Evolutionary conservation across 768 basidiomycete genomes (phyloP).

Genomic region (Lentinula aciculospora): DNA sequence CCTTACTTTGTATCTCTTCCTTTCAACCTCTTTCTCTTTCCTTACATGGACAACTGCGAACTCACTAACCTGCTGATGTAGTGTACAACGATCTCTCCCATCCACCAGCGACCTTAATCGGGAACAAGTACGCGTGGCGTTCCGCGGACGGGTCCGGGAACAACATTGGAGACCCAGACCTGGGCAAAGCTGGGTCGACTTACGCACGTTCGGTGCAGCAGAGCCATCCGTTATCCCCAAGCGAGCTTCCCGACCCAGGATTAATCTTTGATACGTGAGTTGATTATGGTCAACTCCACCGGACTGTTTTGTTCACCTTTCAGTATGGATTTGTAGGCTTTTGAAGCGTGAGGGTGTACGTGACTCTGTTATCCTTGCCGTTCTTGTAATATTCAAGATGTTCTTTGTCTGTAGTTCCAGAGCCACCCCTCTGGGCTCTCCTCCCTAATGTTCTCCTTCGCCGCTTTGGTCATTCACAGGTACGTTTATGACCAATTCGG

Average conservation of each 20-base stretch:
- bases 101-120: conserved; percentile 66
- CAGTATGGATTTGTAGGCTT: conserved; percentile 23
- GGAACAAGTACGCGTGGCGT: conserved; percentile 60
- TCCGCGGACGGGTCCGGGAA: conserved; percentile 75
- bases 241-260: conserved; percentile 74
- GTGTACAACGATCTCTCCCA: conserved; percentile 82
- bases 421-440: conserved; percentile 78
- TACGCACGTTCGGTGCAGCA: conserved; percentile 85
- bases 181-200: conserved; percentile 76
- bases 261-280: conserved; percentile 71
- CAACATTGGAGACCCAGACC: conserved; percentile 59
- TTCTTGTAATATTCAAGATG: too few species aligned
- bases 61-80: conserved; percentile 17
- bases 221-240: conserved; percentile 52
- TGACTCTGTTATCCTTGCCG: background rate
- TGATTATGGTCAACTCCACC: conserved; percentile 8
- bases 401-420: conserved; percentile 45
- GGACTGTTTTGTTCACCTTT: background rate
- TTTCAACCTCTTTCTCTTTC: background rate
- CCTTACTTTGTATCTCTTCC: background rate
- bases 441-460: conserved; percentile 76
- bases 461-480: conserved; percentile 78
- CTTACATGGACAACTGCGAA: background rate
- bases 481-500: conserved; percentile 19
- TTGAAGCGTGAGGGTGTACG: conserved; percentile 55